phyloP scores from a whole-genome alignment of 495 filamentous ascomycete species.

The Penicillium salamii region DNA sequence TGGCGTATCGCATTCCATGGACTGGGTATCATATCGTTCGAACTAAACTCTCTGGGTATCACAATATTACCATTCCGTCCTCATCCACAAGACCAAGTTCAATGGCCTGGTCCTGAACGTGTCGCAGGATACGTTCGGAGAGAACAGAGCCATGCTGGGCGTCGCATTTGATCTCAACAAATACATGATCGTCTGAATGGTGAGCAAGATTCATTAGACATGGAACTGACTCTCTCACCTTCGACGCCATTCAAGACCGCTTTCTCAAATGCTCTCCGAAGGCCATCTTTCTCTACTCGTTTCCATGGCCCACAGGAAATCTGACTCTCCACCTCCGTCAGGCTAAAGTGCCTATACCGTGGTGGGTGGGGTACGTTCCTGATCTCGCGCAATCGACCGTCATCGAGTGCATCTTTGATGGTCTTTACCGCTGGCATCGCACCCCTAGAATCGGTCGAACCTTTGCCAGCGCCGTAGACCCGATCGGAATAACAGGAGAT shows the following conservation, averaged over 20 bases:
- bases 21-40: too few relatives aligned
- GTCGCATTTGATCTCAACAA: slow-evolving; percentile 3
- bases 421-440: neutral
- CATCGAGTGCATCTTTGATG: slow-evolving; percentile 4
- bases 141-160: neutral
- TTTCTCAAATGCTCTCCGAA: neutral
- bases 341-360: neutral
- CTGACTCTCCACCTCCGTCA: neutral
- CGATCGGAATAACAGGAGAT: slow-evolving; percentile 1
- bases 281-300: neutral
- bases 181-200: neutral
- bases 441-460: neutral
- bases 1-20: too few relatives aligned
- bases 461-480: neutral
- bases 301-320: slow-evolving; percentile 3
- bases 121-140: neutral
- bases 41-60: too few relatives aligned
- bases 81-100: neutral
- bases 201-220: neutral
- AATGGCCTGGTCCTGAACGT: neutral
- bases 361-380: neutral
- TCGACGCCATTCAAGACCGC: neutral
- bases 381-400: neutral
- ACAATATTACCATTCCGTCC: too few relatives aligned
- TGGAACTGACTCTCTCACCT: neutral